Base-by-base conservation (phyloP, 495 filamentous ascomycete genomes). In the Neohortaea acidophila region DNA sequence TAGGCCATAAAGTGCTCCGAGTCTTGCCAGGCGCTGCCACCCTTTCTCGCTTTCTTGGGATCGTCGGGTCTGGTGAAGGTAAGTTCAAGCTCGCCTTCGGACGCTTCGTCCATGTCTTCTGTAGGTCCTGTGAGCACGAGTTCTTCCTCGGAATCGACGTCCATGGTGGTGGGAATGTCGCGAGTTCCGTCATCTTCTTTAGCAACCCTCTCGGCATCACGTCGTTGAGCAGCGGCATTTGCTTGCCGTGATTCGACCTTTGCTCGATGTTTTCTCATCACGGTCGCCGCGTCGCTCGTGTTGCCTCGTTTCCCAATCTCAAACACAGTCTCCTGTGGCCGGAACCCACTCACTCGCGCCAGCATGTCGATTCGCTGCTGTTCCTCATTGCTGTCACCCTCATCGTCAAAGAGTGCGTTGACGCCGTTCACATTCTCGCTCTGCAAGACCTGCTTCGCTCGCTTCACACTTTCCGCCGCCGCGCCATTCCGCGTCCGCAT, bases 1-100 rank as follows among this genome's bases (percentile, higher is more conserved):
- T 99, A 99, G 13, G 81, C 79, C 82, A 99, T 94, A 69, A 89
- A 99, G 52, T 84, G 70, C 28, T 94, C 89, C 2, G 79, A 68
- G 56, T 94, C 85, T 54, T 81, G 66, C 64, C 75, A 93, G 19
- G 67, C 63, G 21, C 68, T 60, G 14, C 7, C 7, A 2, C 55
- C 43, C 13, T 20, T 52, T 33, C 61, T 63, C 44, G 22, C 47
- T 47, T 50, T 54, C 47, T 48, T 47, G 21, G 37, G 39, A 21
- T 59, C 59, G 51, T 48, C 50, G 35, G 60, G 63, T 51, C 78
- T 72, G 8, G 79, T 77, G 50, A 96, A 77, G 10, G 84, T 84
- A 21, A 89, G 68, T 56, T 91, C 82, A 5, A 96, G 62, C 21
- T 92, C 86, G 14, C 68, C 64, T 24, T 85, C 78, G 1, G 72